Conservation (phyloP, 352 stramenopile genomes). For the Ochromonadaceae sp. region DNA sequence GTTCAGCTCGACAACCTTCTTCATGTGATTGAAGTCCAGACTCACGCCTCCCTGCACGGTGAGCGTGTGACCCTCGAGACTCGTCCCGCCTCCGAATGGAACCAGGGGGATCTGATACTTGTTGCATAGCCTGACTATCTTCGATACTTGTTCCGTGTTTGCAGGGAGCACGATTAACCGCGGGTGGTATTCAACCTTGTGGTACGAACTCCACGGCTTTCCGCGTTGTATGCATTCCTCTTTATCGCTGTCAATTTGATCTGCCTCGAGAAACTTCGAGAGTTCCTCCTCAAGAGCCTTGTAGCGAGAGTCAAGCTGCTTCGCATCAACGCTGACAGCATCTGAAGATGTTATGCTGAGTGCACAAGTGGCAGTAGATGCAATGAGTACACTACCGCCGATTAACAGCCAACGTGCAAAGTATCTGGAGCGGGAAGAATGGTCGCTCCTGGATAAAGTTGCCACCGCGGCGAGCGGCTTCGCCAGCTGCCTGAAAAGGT, state of each 20-base stretch:
- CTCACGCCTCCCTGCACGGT: conserved; percentile 65
- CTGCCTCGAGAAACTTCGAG: conserved; percentile 29
- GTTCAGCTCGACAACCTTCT: conserved; percentile 36
- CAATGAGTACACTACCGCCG: no score
- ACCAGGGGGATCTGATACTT: conserved; percentile 67
- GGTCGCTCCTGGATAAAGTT: no score
- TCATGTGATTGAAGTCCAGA: conserved; percentile 50
- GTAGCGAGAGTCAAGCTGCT: no score
- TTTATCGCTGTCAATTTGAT: conserved; percentile 5
- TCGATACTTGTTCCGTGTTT: conserved; percentile 43
- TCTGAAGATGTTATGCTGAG: no score
- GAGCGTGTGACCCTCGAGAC: conserved; percentile 87
- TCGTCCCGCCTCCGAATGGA: conserved; percentile 76
- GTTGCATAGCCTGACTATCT: conserved; percentile 71
- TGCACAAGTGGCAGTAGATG: no score
- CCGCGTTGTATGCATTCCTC: neutral
- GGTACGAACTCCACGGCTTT: conserved; percentile 10
- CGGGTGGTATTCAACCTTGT: neutral
- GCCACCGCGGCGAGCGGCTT: no score
- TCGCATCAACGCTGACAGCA: no score
- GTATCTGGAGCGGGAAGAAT: no score
- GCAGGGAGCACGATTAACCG: neutral
- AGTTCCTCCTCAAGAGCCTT: no score
- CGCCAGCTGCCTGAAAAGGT: no score
- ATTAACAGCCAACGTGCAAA: no score